Evolutionary conservation across 2,329 filamentous ascomycete species (phyloP).

Genomic region (Scedosporium dehoogii): DNA sequence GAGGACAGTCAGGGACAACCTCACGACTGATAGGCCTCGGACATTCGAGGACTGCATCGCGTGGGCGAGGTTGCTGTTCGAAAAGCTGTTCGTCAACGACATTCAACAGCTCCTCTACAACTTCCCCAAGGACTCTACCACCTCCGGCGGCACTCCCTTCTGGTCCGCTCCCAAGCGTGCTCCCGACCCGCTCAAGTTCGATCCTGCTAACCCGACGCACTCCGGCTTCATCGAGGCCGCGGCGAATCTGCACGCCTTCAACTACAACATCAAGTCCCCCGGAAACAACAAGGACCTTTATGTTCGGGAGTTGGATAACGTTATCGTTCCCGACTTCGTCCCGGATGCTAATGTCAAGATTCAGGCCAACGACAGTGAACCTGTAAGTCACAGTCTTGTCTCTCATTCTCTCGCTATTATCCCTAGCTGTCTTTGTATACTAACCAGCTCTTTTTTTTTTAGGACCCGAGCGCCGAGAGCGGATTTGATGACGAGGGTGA

Average conservation of each 20-base stretch:
- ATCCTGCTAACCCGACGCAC: slow-evolving; percentile 74
- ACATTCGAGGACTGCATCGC: slow-evolving; percentile 94
- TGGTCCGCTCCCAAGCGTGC: slow-evolving; percentile 98
- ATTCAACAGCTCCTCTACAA: slow-evolving; percentile 94
- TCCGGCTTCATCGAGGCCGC: slow-evolving; percentile 79
- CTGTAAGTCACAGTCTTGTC: slow-evolving; percentile 37
- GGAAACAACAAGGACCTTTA: slow-evolving; percentile 60
- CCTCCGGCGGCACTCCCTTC: slow-evolving; percentile 82
- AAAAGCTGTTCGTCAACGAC: slow-evolving; percentile 93
- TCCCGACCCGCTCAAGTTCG: slow-evolving; percentile 83
- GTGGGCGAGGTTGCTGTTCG: slow-evolving; percentile 89
- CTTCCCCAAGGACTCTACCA: slow-evolving; percentile 89
- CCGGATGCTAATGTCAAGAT: slow-evolving; percentile 91
- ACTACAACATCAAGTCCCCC: slow-evolving; percentile 91
- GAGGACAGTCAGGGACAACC: slow-evolving; percentile 79
- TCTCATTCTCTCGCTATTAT: slow-evolving; percentile 1
- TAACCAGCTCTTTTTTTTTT: too few relatives aligned
- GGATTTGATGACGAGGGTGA: slow-evolving; percentile 64
- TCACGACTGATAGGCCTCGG: slow-evolving; percentile 84
- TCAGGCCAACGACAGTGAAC: slow-evolving; percentile 89
- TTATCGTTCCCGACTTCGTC: slow-evolving; percentile 92
- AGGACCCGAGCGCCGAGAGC: slow-evolving; percentile 70
- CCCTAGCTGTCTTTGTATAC: slow-evolving; percentile 7
- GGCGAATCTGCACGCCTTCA: slow-evolving; percentile 91
- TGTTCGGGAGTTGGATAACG: slow-evolving; percentile 70